Percentiles rank a stretch among this genome's conserved stretches.
Evolutionary conservation across 352 stramenopile genomes (phyloP).

Genomic region (Pythium rishiriense): DNA sequence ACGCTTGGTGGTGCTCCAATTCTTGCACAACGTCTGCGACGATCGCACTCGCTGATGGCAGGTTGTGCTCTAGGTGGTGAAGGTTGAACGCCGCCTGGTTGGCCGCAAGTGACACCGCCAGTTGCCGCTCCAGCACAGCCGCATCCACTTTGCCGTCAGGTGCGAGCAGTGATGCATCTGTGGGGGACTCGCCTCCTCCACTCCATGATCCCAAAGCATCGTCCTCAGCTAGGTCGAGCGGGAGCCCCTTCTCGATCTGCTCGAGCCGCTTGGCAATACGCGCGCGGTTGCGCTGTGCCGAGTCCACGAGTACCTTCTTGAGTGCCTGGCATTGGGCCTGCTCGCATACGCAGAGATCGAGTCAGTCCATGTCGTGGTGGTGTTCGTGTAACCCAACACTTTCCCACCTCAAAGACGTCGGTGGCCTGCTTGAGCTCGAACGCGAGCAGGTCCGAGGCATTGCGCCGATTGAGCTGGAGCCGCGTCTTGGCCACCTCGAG

Average conservation of each 20-base stretch:
- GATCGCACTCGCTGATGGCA: constrained; percentile 42
- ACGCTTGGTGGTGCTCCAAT: constrained; percentile 19
- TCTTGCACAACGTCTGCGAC: constrained; percentile 38
- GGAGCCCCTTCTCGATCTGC: constrained; percentile 23
- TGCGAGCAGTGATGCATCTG: constrained; percentile 1
- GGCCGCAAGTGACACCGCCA: constrained; percentile 28
- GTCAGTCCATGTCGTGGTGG: no score
- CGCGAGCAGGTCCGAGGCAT: constrained; percentile 59
- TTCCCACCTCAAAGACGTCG: constrained; percentile 44
- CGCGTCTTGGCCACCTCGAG: constrained; percentile 52
- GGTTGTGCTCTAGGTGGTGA: constrained; percentile 43
- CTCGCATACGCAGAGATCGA: not conserved
- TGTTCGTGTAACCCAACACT: no score
- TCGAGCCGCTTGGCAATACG: constrained; percentile 20
- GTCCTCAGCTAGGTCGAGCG: constrained; percentile 7
- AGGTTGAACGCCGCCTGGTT: constrained; percentile 56
- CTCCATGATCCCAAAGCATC: not conserved
- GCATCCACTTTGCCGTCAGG: constrained; percentile 14
- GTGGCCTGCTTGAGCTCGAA: constrained; percentile 78
- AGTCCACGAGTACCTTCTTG: constrained; percentile 30
- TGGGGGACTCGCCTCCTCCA: not conserved
- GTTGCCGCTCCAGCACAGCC: constrained; percentile 29
- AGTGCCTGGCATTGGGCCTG: constrained; percentile 31
- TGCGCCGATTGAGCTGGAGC: constrained; percentile 49
- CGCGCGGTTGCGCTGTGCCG: constrained; percentile 13